phyloP scores from a whole-genome alignment of 2,329 filamentous ascomycete genomes.

The Daldinia eschscholtzii region DNA sequence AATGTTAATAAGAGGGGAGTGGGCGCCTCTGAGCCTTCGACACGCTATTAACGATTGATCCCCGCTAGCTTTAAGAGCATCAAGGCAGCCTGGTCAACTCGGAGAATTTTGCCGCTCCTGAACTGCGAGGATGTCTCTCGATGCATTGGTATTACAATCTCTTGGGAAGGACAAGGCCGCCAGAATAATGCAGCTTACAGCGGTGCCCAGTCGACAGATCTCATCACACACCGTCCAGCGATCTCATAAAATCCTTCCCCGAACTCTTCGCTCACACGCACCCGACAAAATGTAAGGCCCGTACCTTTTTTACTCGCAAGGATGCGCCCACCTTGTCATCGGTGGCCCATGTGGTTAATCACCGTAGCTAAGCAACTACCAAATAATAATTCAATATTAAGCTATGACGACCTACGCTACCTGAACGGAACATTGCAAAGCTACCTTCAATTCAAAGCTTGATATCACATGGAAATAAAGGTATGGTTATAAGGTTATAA shows the following conservation, averaged over 20 bases:
- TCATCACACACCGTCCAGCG: constrained; percentile 31
- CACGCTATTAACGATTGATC: constrained; percentile 39
- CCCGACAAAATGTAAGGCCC: constrained; percentile 25
- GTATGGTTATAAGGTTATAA: not conserved
- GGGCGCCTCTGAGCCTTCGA: constrained; percentile 31
- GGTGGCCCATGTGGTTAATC: constrained; percentile 30
- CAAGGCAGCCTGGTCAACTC: constrained; percentile 39
- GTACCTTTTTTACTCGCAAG: constrained; percentile 38
- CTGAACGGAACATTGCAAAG: not conserved
- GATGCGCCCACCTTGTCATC: constrained; percentile 31
- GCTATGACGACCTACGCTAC: not conserved
- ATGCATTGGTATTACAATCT: constrained; percentile 37
- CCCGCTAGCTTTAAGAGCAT: constrained; percentile 38
- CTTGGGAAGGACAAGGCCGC: constrained; percentile 31
- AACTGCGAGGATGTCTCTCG: constrained; percentile 34
- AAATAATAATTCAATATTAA: not conserved
- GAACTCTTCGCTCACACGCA: constrained; percentile 20
- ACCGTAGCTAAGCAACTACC: not conserved
- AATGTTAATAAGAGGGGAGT: constrained; percentile 36
- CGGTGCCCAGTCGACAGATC: constrained; percentile 43
- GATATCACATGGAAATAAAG: not conserved
- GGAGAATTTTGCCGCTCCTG: constrained; percentile 44
- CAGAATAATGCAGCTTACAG: constrained; percentile 30
- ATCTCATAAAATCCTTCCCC: constrained; percentile 32
- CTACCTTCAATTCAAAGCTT: not conserved